These are phyloP conservation scores for Pleodorina starrii DNA, from an alignment of 139 green algal species.

Conservation along the genomic window DNA sequence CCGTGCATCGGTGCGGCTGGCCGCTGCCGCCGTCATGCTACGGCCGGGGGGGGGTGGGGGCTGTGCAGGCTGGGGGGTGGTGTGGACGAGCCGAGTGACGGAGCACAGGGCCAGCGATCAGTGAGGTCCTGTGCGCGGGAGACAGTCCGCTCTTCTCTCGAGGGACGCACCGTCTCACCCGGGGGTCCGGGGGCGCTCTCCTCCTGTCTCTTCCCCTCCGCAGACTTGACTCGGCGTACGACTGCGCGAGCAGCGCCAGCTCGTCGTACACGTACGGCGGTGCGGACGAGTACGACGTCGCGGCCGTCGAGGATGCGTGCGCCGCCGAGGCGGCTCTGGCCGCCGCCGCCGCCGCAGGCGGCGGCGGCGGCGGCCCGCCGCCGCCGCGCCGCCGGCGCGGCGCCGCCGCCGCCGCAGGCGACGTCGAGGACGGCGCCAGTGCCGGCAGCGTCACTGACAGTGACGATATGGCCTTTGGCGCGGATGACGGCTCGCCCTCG, in stretches of 20 bases:
- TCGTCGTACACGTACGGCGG: conserved; percentile 26
- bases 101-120: too few species aligned
- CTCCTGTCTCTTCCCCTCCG: too few species aligned
- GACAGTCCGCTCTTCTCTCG: too few species aligned
- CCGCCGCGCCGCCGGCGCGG: neutral
- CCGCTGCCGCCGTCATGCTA: too few species aligned
- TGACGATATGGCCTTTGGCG: neutral
- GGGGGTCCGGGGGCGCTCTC: too few species aligned
- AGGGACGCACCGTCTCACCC: too few species aligned
- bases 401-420: neutral
- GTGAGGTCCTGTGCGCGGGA: too few species aligned
- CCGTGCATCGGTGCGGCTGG: too few species aligned
- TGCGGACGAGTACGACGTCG: neutral
- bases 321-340: neutral
- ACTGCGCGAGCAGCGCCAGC: conserved; percentile 10
- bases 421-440: neutral
- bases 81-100: too few species aligned
- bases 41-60: too few species aligned
- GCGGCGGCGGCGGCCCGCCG: neutral
- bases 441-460: neutral
- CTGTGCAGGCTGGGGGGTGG: too few species aligned
- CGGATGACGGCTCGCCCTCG: neutral
- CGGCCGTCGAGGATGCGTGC: neutral
- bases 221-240: neutral
- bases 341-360: neutral